Evolutionary conservation across 164 flowering plant genomes (phyloP).

Genomic region (Tetrastigma voinierianum): DNA sequence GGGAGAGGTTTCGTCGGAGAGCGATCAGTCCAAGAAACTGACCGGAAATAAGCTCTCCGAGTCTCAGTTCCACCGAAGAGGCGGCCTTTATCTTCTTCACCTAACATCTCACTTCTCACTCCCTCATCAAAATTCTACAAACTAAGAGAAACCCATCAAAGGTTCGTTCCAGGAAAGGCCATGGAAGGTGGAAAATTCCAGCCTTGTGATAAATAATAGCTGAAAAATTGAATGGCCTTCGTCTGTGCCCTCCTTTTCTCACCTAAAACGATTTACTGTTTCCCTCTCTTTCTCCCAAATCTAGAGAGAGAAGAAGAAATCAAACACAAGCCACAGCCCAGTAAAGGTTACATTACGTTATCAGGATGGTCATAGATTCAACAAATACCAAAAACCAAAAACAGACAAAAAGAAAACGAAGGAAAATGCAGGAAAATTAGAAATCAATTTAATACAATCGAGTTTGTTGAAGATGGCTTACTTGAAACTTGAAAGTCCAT

Average conservation of each 20-base stretch:
- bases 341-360: conserved; percentile 16
- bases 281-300: not conserved
- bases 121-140: conserved; percentile 11
- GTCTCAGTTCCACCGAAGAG: conserved; percentile 18
- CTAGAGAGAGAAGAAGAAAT: conserved; percentile 25
- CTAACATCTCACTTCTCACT: conserved; percentile 47
- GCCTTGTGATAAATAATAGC: too few relatives aligned
- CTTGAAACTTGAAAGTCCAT: conserved; percentile 4
- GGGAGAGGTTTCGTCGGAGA: conserved; percentile 47
- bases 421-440: not conserved
- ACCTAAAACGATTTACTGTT: conserved; percentile 48
- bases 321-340: conserved; percentile 37
- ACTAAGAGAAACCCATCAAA: conserved; percentile 25
- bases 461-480: conserved; percentile 23
- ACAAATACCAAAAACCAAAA: too few relatives aligned
- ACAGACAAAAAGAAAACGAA: conserved; percentile 1
- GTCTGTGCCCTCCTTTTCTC: conserved; percentile 8
- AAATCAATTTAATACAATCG: conserved; percentile 1
- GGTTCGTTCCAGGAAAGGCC: conserved; percentile 35
- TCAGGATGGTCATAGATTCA: not conserved
- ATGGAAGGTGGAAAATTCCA: conserved; percentile 12
- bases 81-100: conserved; percentile 32
- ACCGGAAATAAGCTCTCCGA: conserved; percentile 52
- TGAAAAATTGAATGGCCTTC: too few relatives aligned
- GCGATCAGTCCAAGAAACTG: conserved; percentile 72